Percentiles rank a stretch among this genome's conserved stretches.
These are phyloP conservation scores for Paraphoma chrysanthemicola DNA, from an alignment of 2,329 filamentous ascomycete species.

Conservation along the genomic window DNA sequence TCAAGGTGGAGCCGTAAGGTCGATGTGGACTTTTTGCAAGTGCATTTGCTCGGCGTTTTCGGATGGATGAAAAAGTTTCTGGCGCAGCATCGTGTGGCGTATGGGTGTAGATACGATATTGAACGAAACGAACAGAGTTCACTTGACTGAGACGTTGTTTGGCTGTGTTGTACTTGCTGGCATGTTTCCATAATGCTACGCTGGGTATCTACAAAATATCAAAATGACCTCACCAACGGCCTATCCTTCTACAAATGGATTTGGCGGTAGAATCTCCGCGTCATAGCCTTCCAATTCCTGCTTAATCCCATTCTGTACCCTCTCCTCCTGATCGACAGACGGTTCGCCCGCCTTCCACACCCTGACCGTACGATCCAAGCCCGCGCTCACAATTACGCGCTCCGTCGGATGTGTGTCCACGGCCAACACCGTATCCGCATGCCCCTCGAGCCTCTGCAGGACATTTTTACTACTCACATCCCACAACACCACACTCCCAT, in stretches of 20 bases:
- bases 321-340: not conserved
- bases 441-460: constrained; percentile 69
- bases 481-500: constrained; percentile 86
- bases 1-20: constrained; percentile 69
- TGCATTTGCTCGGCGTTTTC: not conserved
- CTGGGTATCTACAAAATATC: too few relatives aligned
- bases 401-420: constrained; percentile 65
- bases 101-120: not conserved
- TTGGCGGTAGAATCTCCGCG: constrained; percentile 25
- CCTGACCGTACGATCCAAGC: constrained; percentile 67
- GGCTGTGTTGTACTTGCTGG: too few relatives aligned
- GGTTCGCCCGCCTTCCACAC: constrained; percentile 56
- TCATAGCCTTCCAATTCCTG: constrained; percentile 21
- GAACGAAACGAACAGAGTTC: not conserved
- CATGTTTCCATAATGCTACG: too few relatives aligned
- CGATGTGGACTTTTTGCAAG: not conserved
- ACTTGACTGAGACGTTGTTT: not conserved
- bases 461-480: constrained; percentile 86
- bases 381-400: constrained; percentile 66
- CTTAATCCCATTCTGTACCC: not conserved
- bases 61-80: not conserved
- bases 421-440: constrained; percentile 65
- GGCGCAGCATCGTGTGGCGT: not conserved
- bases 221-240: not conserved
- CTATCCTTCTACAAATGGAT: constrained; percentile 22